Base-by-base conservation (phyloP, 495 filamentous ascomycete genomes). In the Xylaria nigripes region DNA sequence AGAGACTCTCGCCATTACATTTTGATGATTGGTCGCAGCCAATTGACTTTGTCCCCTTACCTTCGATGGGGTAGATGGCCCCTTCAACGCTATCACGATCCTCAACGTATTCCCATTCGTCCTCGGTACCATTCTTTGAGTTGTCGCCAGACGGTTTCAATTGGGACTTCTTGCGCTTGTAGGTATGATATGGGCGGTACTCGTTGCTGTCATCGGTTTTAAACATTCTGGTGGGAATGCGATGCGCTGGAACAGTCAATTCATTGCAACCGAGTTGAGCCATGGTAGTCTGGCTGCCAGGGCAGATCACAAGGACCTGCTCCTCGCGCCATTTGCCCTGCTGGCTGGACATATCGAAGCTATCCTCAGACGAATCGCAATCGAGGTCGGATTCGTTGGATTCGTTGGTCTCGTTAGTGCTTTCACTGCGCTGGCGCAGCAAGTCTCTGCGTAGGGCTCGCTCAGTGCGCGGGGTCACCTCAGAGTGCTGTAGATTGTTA, bases 161-260 rank as follows among this genome's bases (percentile, higher is more conserved):
- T 9, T 27, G 25, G 13, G 45, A 6, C 67, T 84, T 87, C 66
- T 77, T 79, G 23, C 79, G 74, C 72, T 86, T 85, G 59, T 82
- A 86, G 8, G 94, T 84, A 64, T 85, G 87, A 62, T 86, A 84
- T 10, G 91, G 90, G 59, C 90, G 87, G 73, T 78, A 98, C 64
- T 92, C 83, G 41, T 86, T 86, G 58, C 76, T 74, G 51, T 87
- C 85, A 44, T 88, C 82, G 23, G 84, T 87, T 3, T 82, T 82
- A 67, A 97, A 98, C 90, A 98, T 94, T 73, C 93, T 86, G 61
- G 91, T 95, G 16, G 85, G 81, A 59, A 96, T 79, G 58, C 88
- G 85, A 65, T 86, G 75, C 44, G 81, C 78, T 21, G 93, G 87
- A 6, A 90, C 92, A 9, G 89, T 92, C 64, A 95, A 90, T 72